Conservation (phyloP, 2,329 filamentous ascomycete species). For the Fusarium albidum region DNA sequence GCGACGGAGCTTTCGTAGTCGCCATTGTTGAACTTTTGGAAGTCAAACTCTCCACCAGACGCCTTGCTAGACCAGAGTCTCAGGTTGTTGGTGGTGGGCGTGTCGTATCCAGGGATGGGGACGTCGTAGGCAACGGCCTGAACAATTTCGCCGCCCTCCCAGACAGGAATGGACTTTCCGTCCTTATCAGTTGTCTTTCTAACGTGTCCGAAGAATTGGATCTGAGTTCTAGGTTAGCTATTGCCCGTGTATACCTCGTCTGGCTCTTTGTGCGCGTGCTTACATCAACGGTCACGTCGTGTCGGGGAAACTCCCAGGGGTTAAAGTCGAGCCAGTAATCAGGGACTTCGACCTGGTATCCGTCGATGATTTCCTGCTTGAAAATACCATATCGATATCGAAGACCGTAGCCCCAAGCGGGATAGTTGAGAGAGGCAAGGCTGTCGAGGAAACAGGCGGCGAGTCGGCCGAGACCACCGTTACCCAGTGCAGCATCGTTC, state of each 20-base stretch:
- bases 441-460: constrained; percentile 98
- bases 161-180: constrained; percentile 77
- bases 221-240: constrained; percentile 49
- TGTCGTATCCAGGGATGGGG: constrained; percentile 88
- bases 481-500: constrained; percentile 94
- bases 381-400: constrained; percentile 98
- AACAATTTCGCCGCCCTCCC: constrained; percentile 95
- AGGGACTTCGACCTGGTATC: constrained; percentile 97
- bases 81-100: constrained; percentile 92
- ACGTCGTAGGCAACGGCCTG: constrained; percentile 94
- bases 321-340: constrained; percentile 99
- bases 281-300: constrained; percentile 92
- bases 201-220: constrained; percentile 94
- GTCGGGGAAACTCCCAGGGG: constrained; percentile 96
- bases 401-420: constrained; percentile 96
- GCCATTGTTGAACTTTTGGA: constrained; percentile 98
- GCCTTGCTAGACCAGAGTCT: constrained; percentile 98
- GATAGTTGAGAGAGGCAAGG: constrained; percentile 91
- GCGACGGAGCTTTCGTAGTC: constrained; percentile 98
- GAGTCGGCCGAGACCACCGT: constrained; percentile 92
- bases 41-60: constrained; percentile 96
- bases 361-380: constrained; percentile 98
- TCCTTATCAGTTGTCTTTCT: constrained; percentile 76
- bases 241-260: not conserved
- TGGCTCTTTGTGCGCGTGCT: constrained; percentile 39